phyloP scores from a whole-genome alignment of 192 early-diverging fungal species.

The Dimargaris cristalligena region DNA sequence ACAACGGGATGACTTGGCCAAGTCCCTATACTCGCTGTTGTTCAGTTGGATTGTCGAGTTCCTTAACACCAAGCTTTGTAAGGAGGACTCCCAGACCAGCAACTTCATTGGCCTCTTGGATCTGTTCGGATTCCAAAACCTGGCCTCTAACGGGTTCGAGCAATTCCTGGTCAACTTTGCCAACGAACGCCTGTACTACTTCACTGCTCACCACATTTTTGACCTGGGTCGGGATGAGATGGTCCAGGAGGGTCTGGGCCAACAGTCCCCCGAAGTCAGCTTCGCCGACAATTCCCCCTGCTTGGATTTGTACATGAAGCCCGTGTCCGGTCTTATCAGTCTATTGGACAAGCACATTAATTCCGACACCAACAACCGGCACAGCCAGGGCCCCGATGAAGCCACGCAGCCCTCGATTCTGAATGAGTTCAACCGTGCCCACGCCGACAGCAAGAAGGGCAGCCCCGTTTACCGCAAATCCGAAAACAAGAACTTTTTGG shows the following conservation, averaged over 20 bases:
- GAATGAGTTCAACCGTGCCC: slow-evolving; percentile 34
- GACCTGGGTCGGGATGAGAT: slow-evolving; percentile 46
- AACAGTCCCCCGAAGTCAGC: slow-evolving; percentile 26
- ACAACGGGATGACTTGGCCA: slow-evolving; percentile 56
- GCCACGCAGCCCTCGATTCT: slow-evolving; percentile 19
- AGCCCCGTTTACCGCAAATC: slow-evolving; percentile 13
- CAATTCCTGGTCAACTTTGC: slow-evolving; percentile 67
- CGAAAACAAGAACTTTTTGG: slow-evolving; percentile 17
- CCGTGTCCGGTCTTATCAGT: slow-evolving; percentile 52
- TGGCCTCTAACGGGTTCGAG: slow-evolving; percentile 35
- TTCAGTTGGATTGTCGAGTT: slow-evolving; percentile 76
- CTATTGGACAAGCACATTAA: slow-evolving; percentile 52
- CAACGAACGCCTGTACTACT: slow-evolving; percentile 74
- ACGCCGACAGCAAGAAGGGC: slow-evolving; percentile 15
- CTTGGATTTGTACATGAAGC: slow-evolving; percentile 51
- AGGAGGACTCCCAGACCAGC: slow-evolving; percentile 34
- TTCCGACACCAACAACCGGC: slow-evolving; percentile 7
- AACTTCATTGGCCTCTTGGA: slow-evolving; percentile 77
- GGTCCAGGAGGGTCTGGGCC: slow-evolving; percentile 35
- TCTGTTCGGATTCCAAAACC: slow-evolving; percentile 57
- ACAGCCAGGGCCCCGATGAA: slow-evolving; percentile 12
- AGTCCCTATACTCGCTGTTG: slow-evolving; percentile 62
- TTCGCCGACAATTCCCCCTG: slow-evolving; percentile 47
- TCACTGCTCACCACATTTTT: slow-evolving; percentile 50
- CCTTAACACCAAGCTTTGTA: slow-evolving; percentile 64